Evolutionary conservation across 129 eudicot genomes (phyloP), one percentile per base, ranked within the genome.

Genomic region (Ambrosia trifida): DNA sequence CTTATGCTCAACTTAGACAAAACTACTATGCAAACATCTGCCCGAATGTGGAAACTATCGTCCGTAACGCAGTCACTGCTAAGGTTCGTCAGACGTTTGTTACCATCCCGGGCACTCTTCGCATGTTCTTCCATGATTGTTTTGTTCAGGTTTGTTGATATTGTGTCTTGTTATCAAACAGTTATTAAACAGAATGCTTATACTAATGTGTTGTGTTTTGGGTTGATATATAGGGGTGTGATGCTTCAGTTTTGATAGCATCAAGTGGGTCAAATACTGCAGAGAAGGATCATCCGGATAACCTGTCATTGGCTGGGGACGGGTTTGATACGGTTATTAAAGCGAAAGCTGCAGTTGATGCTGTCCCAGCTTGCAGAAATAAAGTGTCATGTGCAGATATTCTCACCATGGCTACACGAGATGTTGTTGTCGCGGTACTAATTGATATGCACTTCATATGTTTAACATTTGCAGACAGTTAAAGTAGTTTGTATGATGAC

Each of bases 371-470:
- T 50, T 91, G 97, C 81, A 84, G 7, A 28, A 86, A 86, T 66
- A 88, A 85, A 76, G 96, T 91, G 51, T 91, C 97, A 0, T 91
- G 97, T 74, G 97, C 97, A 2, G 97, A 91, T 73, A 88, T 91
- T 82, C 94, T 93, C 49, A 80, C 95, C 70, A 77, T 93, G 84
- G 98, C 98, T 45, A 86, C 98, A 49, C 86, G 98, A 3, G 98
- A 93, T 59, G 98, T 87, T 31, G 73, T 89, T 40, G 52, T 51
- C 3, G 33, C 82, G 84, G 98, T 91, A 17, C 0, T 1, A 8
- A 54, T 31, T 38, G 2, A 4, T 7, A n/a, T n/a, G n/a, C n/a
- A 4, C 18, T 28, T 38, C 63, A 72, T 30, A 18, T 43, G 11
- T 35, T 40, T 32, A 35, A 38, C 4, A 32, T n/a, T 24, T 24